Conservation (phyloP, 2,329 filamentous ascomycete species). For the Colletotrichum chrysophilum region DNA sequence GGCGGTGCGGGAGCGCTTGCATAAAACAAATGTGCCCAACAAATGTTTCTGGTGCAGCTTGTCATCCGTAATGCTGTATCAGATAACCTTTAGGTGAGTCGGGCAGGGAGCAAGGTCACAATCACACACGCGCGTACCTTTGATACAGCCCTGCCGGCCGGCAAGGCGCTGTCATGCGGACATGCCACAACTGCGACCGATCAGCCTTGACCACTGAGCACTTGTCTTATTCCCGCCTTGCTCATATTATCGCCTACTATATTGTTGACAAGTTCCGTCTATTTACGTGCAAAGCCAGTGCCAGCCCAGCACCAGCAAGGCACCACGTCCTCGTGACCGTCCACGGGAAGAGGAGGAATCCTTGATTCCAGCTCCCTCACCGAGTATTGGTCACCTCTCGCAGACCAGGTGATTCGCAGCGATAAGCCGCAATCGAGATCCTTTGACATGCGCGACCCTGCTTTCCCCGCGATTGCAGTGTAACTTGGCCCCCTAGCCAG, state of each 20-base stretch:
- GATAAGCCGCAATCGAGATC: conserved; percentile 17
- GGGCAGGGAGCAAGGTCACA: background rate
- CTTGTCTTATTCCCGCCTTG: background rate
- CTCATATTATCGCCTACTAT: background rate
- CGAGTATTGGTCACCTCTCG: conserved; percentile 2
- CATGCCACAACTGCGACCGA: conserved; percentile 4
- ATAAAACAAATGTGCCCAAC: background rate
- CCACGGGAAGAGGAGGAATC: background rate
- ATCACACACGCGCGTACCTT: background rate
- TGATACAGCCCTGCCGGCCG: background rate
- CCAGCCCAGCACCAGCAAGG: background rate
- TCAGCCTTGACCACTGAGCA: background rate
- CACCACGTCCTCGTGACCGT: conserved; percentile 10
- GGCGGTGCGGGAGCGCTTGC: background rate
- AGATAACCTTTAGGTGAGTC: background rate
- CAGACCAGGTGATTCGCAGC: background rate
- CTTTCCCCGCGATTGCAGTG: background rate
- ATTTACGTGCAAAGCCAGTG: background rate
- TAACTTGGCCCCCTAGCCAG: background rate
- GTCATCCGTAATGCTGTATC: background rate
- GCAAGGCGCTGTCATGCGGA: conserved; percentile 2
- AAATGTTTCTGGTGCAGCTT: background rate
- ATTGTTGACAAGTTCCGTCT: background rate
- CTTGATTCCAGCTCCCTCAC: conserved; percentile 8
- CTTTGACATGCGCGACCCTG: background rate